Evolutionary conservation across 2,329 filamentous ascomycete genomes (phyloP).

Genomic region (Cercospora canescens): DNA sequence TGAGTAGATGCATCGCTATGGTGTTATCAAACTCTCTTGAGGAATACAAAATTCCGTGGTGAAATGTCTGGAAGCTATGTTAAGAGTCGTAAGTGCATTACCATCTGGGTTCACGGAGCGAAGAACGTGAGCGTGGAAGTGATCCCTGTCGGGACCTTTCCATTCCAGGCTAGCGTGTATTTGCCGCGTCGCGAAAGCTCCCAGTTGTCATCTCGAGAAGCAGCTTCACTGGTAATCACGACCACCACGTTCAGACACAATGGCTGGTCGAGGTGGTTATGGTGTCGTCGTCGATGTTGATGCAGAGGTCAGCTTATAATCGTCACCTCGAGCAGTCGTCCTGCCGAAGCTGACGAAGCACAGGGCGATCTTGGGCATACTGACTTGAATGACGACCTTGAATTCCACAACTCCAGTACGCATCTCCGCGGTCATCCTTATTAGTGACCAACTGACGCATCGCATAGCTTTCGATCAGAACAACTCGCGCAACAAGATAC

Average conservation of each 20-base stretch:
- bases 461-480: slow-evolving; percentile 30
- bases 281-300: slow-evolving; percentile 98
- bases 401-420: slow-evolving; percentile 89
- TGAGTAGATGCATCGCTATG: too few species aligned
- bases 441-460: slow-evolving; percentile 3
- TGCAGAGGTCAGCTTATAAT: slow-evolving; percentile 73
- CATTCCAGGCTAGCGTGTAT: background rate
- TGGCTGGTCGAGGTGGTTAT: slow-evolving; percentile 71
- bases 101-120: background rate
- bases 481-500: slow-evolving; percentile 51
- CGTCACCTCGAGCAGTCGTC: background rate
- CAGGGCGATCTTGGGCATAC: slow-evolving; percentile 97
- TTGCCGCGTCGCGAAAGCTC: slow-evolving; percentile 4
- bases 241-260: slow-evolving; percentile 11
- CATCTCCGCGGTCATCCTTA: background rate
- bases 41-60: too few species aligned
- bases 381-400: slow-evolving; percentile 96
- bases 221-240: background rate
- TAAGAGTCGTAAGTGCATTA: too few species aligned
- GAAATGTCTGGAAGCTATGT: too few species aligned
- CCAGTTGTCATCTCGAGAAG: slow-evolving; percentile 1
- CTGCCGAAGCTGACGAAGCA: slow-evolving; percentile 16
- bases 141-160: background rate
- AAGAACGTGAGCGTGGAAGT: background rate
- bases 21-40: too few species aligned